Conservation (phyloP, 768 basidiomycete species). For the Mycena albidolilacea region DNA sequence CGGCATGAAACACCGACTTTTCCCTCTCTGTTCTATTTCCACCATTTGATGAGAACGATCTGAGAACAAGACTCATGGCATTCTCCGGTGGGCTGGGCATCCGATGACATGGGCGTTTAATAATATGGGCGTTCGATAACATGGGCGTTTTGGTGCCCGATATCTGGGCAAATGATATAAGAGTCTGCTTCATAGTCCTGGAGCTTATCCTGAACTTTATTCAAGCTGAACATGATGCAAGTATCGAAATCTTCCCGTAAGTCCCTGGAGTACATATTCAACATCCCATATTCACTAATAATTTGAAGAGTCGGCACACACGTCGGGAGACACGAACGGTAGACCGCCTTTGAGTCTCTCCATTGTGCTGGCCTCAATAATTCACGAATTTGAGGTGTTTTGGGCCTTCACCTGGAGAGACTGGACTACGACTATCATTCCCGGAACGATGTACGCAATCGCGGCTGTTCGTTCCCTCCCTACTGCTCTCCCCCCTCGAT, state of each 20-base stretch:
- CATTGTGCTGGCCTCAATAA: neutral
- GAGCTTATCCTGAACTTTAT: neutral
- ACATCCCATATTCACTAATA: neutral
- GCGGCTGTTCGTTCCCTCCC: conserved; percentile 17
- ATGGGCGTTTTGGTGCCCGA: neutral
- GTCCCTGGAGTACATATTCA: neutral
- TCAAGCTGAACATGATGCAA: neutral
- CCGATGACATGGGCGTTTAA: neutral
- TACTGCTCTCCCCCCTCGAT: neutral
- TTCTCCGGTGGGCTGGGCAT: conserved; percentile 1
- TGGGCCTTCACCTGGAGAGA: conserved; percentile 33
- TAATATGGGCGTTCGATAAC: neutral
- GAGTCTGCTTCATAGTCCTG: neutral
- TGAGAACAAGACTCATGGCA: neutral
- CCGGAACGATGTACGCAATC: conserved; percentile 28
- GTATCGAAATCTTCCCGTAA: neutral
- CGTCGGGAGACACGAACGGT: neutral
- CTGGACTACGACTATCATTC: conserved; percentile 23
- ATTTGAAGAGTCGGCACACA: conserved; percentile 2
- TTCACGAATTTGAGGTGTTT: conserved; percentile 18
- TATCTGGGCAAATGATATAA: neutral
- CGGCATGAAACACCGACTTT: neutral
- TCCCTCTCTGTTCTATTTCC: neutral
- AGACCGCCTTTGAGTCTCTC: conserved; percentile 1
- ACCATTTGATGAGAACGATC: neutral